These are phyloP conservation scores for Phtheirospermum japonicum DNA, from an alignment of 257 asterid species.

Conservation along the genomic window DNA sequence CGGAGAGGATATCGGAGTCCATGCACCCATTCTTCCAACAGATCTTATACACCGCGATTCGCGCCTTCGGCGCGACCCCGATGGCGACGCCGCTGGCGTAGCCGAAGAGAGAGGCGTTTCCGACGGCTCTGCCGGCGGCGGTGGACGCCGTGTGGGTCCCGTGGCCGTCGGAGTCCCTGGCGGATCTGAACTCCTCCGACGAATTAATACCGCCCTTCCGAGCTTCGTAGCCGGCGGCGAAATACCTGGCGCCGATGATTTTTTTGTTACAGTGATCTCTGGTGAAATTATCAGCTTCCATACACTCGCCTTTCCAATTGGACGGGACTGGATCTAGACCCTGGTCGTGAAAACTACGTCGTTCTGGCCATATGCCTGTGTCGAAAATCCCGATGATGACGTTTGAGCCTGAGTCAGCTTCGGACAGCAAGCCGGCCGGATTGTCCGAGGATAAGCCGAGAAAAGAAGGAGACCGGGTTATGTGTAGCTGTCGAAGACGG, in stretches of 20 bases:
- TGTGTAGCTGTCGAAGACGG: conserved; percentile 63
- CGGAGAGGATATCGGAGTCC: conserved; percentile 84
- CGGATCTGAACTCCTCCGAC: conserved; percentile 44
- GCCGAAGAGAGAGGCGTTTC: conserved; percentile 65
- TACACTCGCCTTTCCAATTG: conserved; percentile 71
- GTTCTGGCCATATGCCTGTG: conserved; percentile 83
- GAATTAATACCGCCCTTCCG: conserved; percentile 30
- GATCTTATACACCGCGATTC: conserved; percentile 67
- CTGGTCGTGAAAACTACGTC: conserved; percentile 61
- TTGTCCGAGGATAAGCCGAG: conserved; percentile 44
- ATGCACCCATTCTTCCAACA: conserved; percentile 83
- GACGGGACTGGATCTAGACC: conserved; percentile 66
- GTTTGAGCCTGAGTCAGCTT: conserved; percentile 66
- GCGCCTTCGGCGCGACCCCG: conserved; percentile 82
- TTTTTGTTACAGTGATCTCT: conserved; percentile 57
- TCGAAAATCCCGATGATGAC: conserved; percentile 70
- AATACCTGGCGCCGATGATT: conserved; percentile 69
- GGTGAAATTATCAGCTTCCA: conserved; percentile 50
- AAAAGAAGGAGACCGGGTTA: conserved; percentile 66
- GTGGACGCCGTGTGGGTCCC: conserved; percentile 95
- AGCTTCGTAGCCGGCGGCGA: conserved; percentile 55
- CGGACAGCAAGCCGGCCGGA: conserved; percentile 7
- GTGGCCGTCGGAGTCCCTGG: conserved; percentile 74
- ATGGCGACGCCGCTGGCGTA: conserved; percentile 65
- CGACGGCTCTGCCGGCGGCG: conserved; percentile 74